Conservation (phyloP, 2,329 filamentous ascomycete genomes). For the Dothistroma pini region DNA sequence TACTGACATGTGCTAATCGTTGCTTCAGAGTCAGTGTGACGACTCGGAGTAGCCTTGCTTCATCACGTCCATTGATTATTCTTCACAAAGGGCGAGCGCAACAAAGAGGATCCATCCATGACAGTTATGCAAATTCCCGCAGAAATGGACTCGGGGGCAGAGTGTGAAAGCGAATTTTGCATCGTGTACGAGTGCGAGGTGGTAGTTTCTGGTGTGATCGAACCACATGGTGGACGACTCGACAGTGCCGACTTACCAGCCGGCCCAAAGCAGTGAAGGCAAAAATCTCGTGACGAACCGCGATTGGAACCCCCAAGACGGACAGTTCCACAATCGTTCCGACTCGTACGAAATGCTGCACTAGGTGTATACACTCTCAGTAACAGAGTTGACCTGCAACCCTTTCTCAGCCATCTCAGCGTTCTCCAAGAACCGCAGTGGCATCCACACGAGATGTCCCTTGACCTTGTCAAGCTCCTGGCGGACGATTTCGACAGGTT, state of each 20-base stretch:
- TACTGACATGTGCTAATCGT: background rate
- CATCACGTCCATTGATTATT: background rate
- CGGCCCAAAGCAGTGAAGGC: too few species aligned
- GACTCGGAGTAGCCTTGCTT: background rate
- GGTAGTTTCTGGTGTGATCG: too few species aligned
- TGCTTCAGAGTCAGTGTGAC: background rate
- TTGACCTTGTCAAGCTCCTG: conserved; percentile 69
- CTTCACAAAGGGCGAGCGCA: background rate
- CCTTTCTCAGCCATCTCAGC: conserved; percentile 88
- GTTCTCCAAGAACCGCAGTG: conserved; percentile 78
- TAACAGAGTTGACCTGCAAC: conserved; percentile 78
- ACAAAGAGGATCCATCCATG: too few species aligned
- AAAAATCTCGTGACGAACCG: background rate
- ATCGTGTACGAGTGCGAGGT: too few species aligned
- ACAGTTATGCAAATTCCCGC: too few species aligned
- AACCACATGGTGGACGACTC: too few species aligned
- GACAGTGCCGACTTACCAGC: too few species aligned
- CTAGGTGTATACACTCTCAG: conserved; percentile 80
- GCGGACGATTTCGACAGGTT: conserved; percentile 68
- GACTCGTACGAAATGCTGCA: background rate
- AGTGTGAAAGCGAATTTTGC: too few species aligned
- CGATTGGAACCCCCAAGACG: background rate
- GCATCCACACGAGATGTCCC: conserved; percentile 94
- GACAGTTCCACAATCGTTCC: background rate
- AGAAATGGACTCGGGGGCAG: too few species aligned